Percentiles rank a stretch among this genome's conserved stretches.
phyloP scores from a whole-genome alignment of 2,329 filamentous ascomycete genomes.

The Pyrenophora tritici-repentis region DNA sequence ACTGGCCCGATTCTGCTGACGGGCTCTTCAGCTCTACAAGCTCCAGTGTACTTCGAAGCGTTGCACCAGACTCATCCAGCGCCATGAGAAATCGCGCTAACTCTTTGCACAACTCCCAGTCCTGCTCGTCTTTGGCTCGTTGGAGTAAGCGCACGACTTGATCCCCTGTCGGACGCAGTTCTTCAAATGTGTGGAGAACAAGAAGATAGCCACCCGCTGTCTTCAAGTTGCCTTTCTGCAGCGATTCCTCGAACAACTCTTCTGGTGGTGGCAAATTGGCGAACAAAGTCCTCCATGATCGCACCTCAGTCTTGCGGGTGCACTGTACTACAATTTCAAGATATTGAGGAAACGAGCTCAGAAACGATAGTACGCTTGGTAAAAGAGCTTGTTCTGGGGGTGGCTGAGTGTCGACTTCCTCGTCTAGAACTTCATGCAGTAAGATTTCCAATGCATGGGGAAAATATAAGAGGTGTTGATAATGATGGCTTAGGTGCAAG shows the following conservation, averaged over 20 bases:
- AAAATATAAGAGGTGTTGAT: constrained; percentile 87
- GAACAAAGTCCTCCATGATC: constrained; percentile 94
- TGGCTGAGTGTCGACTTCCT: constrained; percentile 78
- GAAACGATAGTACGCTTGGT: constrained; percentile 58
- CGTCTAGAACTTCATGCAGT: constrained; percentile 89
- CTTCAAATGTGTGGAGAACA: constrained; percentile 80
- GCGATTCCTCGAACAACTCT: constrained; percentile 89
- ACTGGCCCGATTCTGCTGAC: constrained; percentile 30
- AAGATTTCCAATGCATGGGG: constrained; percentile 90
- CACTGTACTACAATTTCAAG: constrained; percentile 96
- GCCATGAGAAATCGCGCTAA: constrained; percentile 93
- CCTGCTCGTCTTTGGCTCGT: constrained; percentile 78
- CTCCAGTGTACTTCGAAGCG: constrained; percentile 73
- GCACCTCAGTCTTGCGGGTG: constrained; percentile 93
- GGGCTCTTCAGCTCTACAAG: constrained; percentile 47
- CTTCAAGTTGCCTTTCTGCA: constrained; percentile 83
- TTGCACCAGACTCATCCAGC: constrained; percentile 83
- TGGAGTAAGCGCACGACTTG: constrained; percentile 81
- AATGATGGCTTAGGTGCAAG: constrained; percentile 79
- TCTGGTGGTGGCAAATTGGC: constrained; percentile 86
- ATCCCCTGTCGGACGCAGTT: constrained; percentile 66
- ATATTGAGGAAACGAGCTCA: constrained; percentile 70
- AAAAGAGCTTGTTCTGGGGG: constrained; percentile 55
- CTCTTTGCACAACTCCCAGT: constrained; percentile 96
- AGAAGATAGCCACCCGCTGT: constrained; percentile 97